These are phyloP conservation scores for Lasiodiplodia hormozganensis DNA, from an alignment of 2,329 filamentous ascomycete genomes.

Conservation along the genomic window DNA sequence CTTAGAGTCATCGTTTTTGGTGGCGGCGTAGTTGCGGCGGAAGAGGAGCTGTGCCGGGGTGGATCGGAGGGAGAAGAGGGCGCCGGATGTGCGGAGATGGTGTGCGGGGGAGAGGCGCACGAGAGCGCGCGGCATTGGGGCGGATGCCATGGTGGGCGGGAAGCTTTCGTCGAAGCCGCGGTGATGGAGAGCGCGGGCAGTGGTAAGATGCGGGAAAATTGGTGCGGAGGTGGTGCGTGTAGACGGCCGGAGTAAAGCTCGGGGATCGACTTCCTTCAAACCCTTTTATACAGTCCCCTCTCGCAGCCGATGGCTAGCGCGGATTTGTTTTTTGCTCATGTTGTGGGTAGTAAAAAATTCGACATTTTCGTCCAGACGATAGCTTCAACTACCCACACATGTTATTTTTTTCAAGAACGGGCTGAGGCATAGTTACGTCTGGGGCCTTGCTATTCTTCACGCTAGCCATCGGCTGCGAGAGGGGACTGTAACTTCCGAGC, in stretches of 20 bases:
- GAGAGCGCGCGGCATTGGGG: slow-evolving; percentile 46
- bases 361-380: no score
- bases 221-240: slow-evolving; percentile 12
- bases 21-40: slow-evolving; percentile 36
- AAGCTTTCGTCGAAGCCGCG: not conserved
- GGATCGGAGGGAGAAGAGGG: slow-evolving; percentile 33
- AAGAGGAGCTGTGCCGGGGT: slow-evolving; percentile 36
- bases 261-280: not conserved
- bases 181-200: not conserved
- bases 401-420: no score
- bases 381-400: no score
- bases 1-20: slow-evolving; percentile 51
- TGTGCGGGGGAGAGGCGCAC: slow-evolving; percentile 34
- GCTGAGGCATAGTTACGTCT: no score
- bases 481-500: not conserved
- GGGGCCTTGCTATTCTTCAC: no score
- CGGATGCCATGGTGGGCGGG: slow-evolving; percentile 39
- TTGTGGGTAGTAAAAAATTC: no score
- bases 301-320: no score
- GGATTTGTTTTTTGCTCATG: no score
- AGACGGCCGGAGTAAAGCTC: slow-evolving; percentile 7
- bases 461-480: no score
- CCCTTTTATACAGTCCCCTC: not conserved
- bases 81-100: slow-evolving; percentile 29
- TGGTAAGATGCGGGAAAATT: slow-evolving; percentile 23